Evolutionary conservation across 108 stramenopile genomes (phyloP), one percentile per base, ranked within the genome.

Genomic region (Cyclotella kingstonii): DNA sequence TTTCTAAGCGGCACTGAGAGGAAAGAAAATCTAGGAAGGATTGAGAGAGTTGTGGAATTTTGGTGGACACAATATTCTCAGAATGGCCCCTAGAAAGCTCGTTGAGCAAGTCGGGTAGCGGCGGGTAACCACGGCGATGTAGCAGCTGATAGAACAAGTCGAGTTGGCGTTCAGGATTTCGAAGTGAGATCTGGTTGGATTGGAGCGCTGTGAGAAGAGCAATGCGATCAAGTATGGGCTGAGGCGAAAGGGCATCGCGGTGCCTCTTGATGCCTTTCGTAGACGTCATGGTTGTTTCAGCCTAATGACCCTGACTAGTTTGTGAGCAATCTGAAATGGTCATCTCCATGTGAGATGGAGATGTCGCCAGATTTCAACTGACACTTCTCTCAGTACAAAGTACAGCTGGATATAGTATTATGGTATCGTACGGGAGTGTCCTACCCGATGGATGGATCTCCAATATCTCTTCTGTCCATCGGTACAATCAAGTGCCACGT

Each of bases 91-190:
- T 54, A 54, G 80, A 73, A 45, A 87, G 84, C 28, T 67, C 76
- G 27, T 78, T 60, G 12, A 83, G 83, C 73, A 93, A 89, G 21
- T 74, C 63, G 5, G 57, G 38, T 1, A 93, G 72, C 0, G 77
- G 50, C 28, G 86, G 87, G 70, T 93, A 93, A 22, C 85, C 79
- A 21, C 82, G 76, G 54, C 86, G 78, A 68, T 93, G 91, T 21
- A 93, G 62, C 6, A 74, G 52, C 44, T 86, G 84, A 40, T 93
- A 93, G 41, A 93, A 87, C 3, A 46, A 60, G 26, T 84, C 84
- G 6, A 93, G 42, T 51, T 93, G 91, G 3, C 66, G 39, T 4
- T 56, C 55, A 4, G 23, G 28, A 19, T 53, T 54, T 34, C 79
- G 86, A 29, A 93, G 31, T 8, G 62, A 30, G 29, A 87, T 82